Conservation (phyloP, 805 yeast species). For the Ogataea glucozyma region DNA sequence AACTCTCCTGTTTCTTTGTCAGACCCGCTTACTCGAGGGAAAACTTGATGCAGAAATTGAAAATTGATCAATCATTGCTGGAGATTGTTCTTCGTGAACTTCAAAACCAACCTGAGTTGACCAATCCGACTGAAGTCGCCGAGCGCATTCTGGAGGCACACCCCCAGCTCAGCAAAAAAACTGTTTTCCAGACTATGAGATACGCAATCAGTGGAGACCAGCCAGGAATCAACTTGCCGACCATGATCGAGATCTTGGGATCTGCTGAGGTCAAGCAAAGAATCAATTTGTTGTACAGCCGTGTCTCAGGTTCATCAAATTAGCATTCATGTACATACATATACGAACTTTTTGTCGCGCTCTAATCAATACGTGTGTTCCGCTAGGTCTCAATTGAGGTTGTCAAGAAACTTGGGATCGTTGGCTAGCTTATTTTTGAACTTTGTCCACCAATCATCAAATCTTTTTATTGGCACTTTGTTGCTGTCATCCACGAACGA, state of each 20-base stretch:
- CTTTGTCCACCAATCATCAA: constrained; percentile 95
- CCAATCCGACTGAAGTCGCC: constrained; percentile 15
- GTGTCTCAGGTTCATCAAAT: constrained; percentile 3
- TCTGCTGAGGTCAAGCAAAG: constrained; percentile 35
- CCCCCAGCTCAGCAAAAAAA: constrained; percentile 36
- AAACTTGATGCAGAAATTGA: constrained; percentile 16
- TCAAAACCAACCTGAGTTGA: constrained; percentile 9
- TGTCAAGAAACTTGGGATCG: constrained; percentile 80
- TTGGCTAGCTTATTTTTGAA: constrained; percentile 72
- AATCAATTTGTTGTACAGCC: constrained; percentile 17
- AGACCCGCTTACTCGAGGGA: constrained; percentile 35
- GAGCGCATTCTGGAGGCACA: constrained; percentile 3
- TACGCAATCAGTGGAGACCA: constrained; percentile 68
- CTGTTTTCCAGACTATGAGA: constrained; percentile 59
- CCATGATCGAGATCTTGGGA: constrained; percentile 58
- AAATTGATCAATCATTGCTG: constrained; percentile 15
- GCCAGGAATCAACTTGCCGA: constrained; percentile 69
- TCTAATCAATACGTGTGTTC: too few species aligned
- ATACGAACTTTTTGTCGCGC: background rate
- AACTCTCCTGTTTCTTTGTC: constrained; percentile 51
- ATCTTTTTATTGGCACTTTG: constrained; percentile 81
- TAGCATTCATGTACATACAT: constrained; percentile 1
- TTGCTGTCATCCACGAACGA: constrained; percentile 83
- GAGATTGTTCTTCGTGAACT: constrained; percentile 11
- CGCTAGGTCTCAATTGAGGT: constrained; percentile 27